Conservation (phyloP, 1,284 basidiomycete species). For the Ustilago xerochloae region DNA sequence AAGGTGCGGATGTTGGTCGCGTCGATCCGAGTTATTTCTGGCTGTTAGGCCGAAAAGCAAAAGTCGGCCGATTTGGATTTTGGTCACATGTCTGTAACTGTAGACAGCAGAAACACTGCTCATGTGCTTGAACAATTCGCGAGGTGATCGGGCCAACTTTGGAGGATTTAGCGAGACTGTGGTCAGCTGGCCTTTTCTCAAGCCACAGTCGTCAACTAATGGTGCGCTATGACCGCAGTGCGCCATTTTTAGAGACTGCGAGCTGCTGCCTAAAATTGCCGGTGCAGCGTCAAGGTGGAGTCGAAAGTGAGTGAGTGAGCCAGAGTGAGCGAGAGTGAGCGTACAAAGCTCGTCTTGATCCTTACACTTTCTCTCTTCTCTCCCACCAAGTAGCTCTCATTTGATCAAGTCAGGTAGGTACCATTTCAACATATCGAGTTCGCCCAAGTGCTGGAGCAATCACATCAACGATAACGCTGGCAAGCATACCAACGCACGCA, state of each 20-base stretch:
- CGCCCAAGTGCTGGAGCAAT: constrained; percentile 16
- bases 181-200: constrained; percentile 12
- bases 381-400: constrained; percentile 56
- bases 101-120: neutral
- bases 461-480: constrained; percentile 1
- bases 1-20: too few species aligned
- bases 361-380: constrained; percentile 22
- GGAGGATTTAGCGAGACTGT: neutral
- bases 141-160: constrained; percentile 11
- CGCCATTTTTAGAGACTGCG: neutral
- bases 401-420: constrained; percentile 53
- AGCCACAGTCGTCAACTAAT: neutral
- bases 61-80: neutral
- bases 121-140: neutral
- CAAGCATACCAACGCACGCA: neutral
- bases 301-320: constrained; percentile 11
- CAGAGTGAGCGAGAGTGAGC: constrained; percentile 17
- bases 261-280: neutral
- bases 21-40: too few species aligned
- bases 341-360: constrained; percentile 39
- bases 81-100: neutral
- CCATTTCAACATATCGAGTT: neutral
- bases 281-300: constrained; percentile 13
- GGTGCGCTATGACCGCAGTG: constrained; percentile 34
- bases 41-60: neutral